Conservation (phyloP, 306 rosid species). For the Castanospermum australe region DNA sequence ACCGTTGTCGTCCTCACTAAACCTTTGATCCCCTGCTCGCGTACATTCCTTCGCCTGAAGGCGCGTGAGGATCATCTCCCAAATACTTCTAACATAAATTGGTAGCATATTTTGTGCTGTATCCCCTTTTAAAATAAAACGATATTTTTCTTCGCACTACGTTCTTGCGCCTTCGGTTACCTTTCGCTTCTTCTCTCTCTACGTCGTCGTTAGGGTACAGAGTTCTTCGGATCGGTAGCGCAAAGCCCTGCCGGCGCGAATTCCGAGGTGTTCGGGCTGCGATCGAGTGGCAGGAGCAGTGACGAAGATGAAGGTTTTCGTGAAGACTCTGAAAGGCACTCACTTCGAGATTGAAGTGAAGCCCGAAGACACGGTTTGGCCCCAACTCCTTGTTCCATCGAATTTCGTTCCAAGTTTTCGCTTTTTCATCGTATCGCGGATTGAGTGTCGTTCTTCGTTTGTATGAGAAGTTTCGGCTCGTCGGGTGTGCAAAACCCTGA, state of each 20-base stretch:
- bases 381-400: not conserved
- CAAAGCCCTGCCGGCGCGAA: constrained; percentile 27
- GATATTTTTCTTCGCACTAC: not conserved
- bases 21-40: too few species aligned
- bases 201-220: constrained; percentile 30
- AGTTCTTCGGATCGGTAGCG: constrained; percentile 37
- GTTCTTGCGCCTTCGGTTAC: constrained; percentile 37
- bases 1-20: not conserved
- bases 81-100: not conserved
- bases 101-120: constrained; percentile 34
- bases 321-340: constrained; percentile 85
- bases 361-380: constrained; percentile 64
- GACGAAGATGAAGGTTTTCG: constrained; percentile 76
- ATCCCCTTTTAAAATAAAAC: not conserved
- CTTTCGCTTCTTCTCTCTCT: constrained; percentile 5
- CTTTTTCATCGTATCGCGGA: not conserved
- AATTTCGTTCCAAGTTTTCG: not conserved
- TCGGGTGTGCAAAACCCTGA: not conserved
- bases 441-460: not conserved
- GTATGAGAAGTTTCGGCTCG: not conserved
- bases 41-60: too few species aligned
- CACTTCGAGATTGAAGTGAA: constrained; percentile 89
- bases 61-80: not conserved
- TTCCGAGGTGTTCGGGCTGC: constrained; percentile 32
- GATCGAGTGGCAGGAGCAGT: constrained; percentile 24